Conservation (phyloP, 1,284 basidiomycete genomes). For the Leccinum pachyderme region DNA sequence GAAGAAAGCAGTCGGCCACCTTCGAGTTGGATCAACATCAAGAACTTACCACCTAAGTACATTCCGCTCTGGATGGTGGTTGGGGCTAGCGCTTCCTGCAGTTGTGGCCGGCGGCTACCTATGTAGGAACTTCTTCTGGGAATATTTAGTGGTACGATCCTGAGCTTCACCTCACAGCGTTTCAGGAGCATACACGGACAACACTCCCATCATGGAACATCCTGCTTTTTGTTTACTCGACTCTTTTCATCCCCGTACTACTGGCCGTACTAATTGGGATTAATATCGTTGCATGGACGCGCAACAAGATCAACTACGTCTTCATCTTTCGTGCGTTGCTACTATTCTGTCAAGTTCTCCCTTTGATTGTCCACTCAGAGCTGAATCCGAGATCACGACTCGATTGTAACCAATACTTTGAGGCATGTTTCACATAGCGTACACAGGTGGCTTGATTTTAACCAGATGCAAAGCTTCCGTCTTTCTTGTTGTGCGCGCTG, state of each 20-base stretch:
- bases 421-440: slow-evolving; percentile 43
- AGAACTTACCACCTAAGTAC: slow-evolving; percentile 77
- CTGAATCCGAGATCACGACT: slow-evolving; percentile 73
- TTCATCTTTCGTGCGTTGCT: slow-evolving; percentile 79
- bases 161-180: slow-evolving; percentile 42
- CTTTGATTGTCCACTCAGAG: slow-evolving; percentile 44
- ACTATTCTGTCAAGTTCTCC: not conserved
- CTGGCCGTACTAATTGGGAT: slow-evolving; percentile 79
- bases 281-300: slow-evolving; percentile 79
- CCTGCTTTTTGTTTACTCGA: slow-evolving; percentile 80
- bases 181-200: slow-evolving; percentile 54
- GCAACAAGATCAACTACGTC: slow-evolving; percentile 80
- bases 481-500: slow-evolving; percentile 74
- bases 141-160: not conserved
- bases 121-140: slow-evolving; percentile 44
- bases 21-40: slow-evolving; percentile 56
- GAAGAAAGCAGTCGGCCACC: slow-evolving; percentile 72
- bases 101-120: slow-evolving; percentile 66
- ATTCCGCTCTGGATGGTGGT: slow-evolving; percentile 71
- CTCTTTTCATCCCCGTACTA: slow-evolving; percentile 72
- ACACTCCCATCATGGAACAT: slow-evolving; percentile 71
- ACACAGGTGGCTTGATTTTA: not conserved
- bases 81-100: slow-evolving; percentile 82
- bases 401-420: slow-evolving; percentile 82
- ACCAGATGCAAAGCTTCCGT: slow-evolving; percentile 59